Base-by-base conservation (phyloP, 1,139 yeast species). In the Blastobotrys capitulatus region DNA sequence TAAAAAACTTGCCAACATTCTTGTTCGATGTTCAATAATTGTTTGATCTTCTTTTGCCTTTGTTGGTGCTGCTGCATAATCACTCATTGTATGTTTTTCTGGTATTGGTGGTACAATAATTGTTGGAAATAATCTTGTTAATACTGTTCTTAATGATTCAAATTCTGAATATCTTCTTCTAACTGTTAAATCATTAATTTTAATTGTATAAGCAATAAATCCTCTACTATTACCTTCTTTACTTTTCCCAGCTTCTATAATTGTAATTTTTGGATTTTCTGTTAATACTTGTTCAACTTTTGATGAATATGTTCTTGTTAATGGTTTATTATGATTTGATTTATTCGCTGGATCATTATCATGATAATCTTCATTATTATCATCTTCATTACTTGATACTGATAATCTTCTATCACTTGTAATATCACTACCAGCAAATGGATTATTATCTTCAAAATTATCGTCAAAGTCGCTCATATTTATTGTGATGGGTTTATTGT, bases 91-190 rank as follows among this genome's bases (percentile, higher is more conserved):
- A 62, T 92, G 96, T 67, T 92, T 92, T 56, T 90, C 96, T 0
- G 98, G 98, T 35, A 94, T 88, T 0, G 97, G 96, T 1, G 98
- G 98, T 6, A 92, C 79, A 6, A 92, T 76, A 13, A 82, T 68
- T 42, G 94, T 80, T 1, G 98, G 97, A 62, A 86, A 89, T 34
- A 87, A 70, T 61, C 81, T 81, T 6, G 82, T 73, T 25, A 92
- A 73, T 2, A 83, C 77, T 36, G 76, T 82, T 50, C 97, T 71
- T 38, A 92, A 74, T 50, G 86, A 79, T 60, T 88, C 97, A 65
- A 92, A 92, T 64, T 92, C 98, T 45, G 95, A 86, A 67, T 92
- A 92, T 39, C 98, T 72, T 58, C 98, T 74, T 50, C 90, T 74
- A 1, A 90, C 90, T 32, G 79, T 75, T 13, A 77, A 63, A 46